phyloP scores from a whole-genome alignment of 78 protist species.

The Diacronema lutheri region DNA sequence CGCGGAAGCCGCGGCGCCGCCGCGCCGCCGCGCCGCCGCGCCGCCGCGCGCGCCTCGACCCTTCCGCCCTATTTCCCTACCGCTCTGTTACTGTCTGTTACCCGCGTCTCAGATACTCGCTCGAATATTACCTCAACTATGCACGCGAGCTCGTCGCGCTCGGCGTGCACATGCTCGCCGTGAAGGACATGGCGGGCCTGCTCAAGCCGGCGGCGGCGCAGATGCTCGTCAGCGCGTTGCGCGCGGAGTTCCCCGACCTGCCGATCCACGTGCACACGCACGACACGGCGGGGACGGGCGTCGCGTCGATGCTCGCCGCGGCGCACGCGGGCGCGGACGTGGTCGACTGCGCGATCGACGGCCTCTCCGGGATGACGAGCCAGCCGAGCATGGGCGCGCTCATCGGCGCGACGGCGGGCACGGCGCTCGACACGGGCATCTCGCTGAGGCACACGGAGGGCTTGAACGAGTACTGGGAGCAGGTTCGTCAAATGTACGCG shows the following conservation, averaged over 20 bases:
- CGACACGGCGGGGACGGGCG: constrained; percentile 74
- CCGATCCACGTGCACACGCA: constrained; percentile 89
- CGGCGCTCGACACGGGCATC: background rate
- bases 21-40: too few species aligned
- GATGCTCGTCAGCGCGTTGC: constrained; percentile 31
- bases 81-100: too few species aligned
- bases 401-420: constrained; percentile 36
- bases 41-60: too few species aligned
- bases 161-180: background rate
- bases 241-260: constrained; percentile 52
- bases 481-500: background rate
- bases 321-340: constrained; percentile 70
- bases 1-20: too few species aligned
- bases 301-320: constrained; percentile 16
- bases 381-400: constrained; percentile 76
- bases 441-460: background rate
- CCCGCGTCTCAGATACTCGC: too few species aligned
- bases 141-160: constrained; percentile 44
- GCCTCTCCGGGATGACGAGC: constrained; percentile 61
- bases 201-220: constrained; percentile 58
- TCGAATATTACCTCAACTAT: constrained; percentile 75
- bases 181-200: constrained; percentile 85
- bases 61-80: too few species aligned
- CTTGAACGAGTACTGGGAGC: constrained; percentile 61
- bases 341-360: constrained; percentile 68